Conservation (phyloP, 371 early-diverging fungal species). For the Smittium mucronatum region DNA sequence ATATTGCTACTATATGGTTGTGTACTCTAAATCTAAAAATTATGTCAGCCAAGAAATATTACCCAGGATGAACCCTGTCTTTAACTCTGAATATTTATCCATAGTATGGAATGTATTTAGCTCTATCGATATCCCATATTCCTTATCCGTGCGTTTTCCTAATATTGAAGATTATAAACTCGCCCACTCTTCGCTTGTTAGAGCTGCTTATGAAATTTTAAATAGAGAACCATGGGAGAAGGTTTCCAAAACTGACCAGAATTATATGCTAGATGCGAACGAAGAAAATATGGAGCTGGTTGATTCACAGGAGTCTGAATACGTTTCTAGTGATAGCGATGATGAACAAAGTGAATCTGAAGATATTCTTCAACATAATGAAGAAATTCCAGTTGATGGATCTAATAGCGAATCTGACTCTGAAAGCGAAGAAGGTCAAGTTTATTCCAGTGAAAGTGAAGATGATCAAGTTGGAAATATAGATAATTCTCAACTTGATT, state of each 20-base stretch:
- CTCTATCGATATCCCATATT: slow-evolving; percentile 35
- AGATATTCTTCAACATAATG: slow-evolving; percentile 14
- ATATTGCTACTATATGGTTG: slow-evolving; percentile 40
- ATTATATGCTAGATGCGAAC: slow-evolving; percentile 50
- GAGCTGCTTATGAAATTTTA: slow-evolving; percentile 49
- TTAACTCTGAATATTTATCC: slow-evolving; percentile 43
- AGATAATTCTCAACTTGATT: neutral
- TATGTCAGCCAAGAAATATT: slow-evolving; percentile 49
- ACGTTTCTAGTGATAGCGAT: slow-evolving; percentile 12
- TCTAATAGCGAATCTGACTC: slow-evolving; percentile 12
- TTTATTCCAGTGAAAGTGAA: slow-evolving; percentile 8
- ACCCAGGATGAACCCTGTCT: slow-evolving; percentile 55
- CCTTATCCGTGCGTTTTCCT: slow-evolving; percentile 49
- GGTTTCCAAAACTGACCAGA: slow-evolving; percentile 37
- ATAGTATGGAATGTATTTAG: slow-evolving; percentile 51
- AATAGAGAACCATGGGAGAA: slow-evolving; percentile 38
- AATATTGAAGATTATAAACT: slow-evolving; percentile 29
- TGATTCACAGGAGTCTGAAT: slow-evolving; percentile 16
- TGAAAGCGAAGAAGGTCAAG: slow-evolving; percentile 16
- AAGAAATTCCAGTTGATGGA: slow-evolving; percentile 11
- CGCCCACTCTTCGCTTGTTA: slow-evolving; percentile 42
- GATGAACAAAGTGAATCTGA: slow-evolving; percentile 13
- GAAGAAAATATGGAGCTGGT: slow-evolving; percentile 47
- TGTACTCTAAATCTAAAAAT: slow-evolving; percentile 31
- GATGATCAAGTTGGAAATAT: slow-evolving; percentile 1